Evolutionary conservation across 2,329 filamentous ascomycete genomes (phyloP), one percentile per base, ranked within the genome.

Genomic region (Colletotrichum limetticola): DNA sequence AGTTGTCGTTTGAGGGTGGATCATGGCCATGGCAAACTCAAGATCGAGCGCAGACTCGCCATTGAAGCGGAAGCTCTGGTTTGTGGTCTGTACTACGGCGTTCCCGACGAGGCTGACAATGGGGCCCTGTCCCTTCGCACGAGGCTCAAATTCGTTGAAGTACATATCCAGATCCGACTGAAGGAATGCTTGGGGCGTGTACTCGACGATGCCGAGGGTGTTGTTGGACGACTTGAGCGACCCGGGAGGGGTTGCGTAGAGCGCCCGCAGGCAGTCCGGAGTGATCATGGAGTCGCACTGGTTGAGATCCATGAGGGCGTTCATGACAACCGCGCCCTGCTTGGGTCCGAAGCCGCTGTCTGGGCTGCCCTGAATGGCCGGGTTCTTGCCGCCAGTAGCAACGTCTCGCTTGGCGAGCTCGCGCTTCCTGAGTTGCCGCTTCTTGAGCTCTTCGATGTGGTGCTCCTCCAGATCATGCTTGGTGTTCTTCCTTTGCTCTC

Each of bases 201-300:
- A 86, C 75, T 90, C 87, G 49, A 88, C 87, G 56, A 90, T 85
- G 49, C 86, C 88, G 58, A 86, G 84, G 28, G 82, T 84, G 77
- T 90, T 89, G 73, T 81, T 80, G 19, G 82, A 71, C 0, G 49
- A 32, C 49, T 74, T 74, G 19, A 79, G 79, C 3, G 77, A 79
- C 16, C 83, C 84, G 16, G 82, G 76, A 19, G 87, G 83, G 62
- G 85, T 84, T 3, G 81, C 77, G 76, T 87, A 88, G 24, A 89
- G 80, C 5, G 86, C 84, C 56, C 84, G 83, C 63, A 90, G 83
- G 76, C 90, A 92, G 55, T 85, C 84, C 0, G 89, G 88, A 0
- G 89, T 91, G 74, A 91, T 90, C 76, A 87, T 85, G 16, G 80
- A 79, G 75, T 88, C 86, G 77, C 90, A 92, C 66, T 83, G 78